These are phyloP conservation scores for Rhizopogon salebrosus DNA, from an alignment of 768 basidiomycete species.

Conservation along the genomic window DNA sequence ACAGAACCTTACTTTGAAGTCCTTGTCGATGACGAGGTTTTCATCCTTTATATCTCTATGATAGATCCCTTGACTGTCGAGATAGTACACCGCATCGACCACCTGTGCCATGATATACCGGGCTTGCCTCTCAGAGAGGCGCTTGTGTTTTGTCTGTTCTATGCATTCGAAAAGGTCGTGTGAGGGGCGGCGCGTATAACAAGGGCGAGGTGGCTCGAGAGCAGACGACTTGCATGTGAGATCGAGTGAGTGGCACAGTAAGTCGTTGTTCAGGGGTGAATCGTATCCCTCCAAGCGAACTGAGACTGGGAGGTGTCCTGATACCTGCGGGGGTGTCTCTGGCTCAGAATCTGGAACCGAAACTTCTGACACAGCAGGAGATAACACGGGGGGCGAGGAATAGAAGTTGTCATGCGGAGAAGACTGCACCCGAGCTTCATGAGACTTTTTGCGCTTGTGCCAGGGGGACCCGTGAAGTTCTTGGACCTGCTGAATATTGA, in stretches of 20 bases:
- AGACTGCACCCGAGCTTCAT: constrained; percentile 17
- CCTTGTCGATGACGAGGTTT: constrained; percentile 76
- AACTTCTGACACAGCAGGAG: constrained; percentile 48
- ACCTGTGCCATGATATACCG: constrained; percentile 84
- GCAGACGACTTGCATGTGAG: constrained; percentile 7
- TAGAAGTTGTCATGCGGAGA: constrained; percentile 17
- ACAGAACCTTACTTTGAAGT: constrained; percentile 52
- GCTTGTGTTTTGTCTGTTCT: constrained; percentile 77
- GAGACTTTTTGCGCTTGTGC: constrained; percentile 43
- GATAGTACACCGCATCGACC: constrained; percentile 77
- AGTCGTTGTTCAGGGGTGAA: constrained; percentile 3
- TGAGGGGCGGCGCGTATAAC: constrained; percentile 67
- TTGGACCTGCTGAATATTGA: constrained; percentile 54
- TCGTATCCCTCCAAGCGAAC: constrained; percentile 14
- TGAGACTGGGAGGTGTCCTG: constrained; percentile 15
- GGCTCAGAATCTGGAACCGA: constrained; percentile 40
- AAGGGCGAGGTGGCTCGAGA: constrained; percentile 28
- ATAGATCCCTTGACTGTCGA: constrained; percentile 78
- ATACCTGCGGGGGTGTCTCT: constrained; percentile 37
- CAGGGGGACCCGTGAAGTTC: constrained; percentile 93
- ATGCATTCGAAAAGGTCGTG: constrained; percentile 96
- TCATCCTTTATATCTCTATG: constrained; percentile 99
- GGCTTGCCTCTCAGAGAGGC: constrained; percentile 73
- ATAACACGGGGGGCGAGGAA: constrained; percentile 48
- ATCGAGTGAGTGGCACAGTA: constrained; percentile 3